Conservation (phyloP, 2,329 filamentous ascomycete genomes). For the Alternaria postmessia region DNA sequence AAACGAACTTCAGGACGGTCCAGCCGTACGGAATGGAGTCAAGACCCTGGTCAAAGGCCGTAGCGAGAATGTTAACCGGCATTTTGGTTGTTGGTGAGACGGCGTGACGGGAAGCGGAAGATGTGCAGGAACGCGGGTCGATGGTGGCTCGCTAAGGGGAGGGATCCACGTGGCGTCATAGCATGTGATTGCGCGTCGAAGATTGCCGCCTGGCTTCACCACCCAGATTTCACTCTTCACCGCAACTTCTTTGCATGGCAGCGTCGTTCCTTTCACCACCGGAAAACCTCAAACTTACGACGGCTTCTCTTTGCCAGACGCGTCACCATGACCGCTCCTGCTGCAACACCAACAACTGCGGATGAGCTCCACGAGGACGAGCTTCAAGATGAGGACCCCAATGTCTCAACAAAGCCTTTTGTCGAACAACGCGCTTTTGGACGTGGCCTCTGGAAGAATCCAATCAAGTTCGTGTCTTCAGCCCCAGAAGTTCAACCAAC, state of each 20-base stretch:
- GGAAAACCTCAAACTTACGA: background rate
- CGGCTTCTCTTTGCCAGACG: background rate
- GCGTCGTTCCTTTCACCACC: slow-evolving; percentile 21
- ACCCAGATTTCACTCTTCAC: slow-evolving; percentile 2
- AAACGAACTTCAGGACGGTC: slow-evolving; percentile 61
- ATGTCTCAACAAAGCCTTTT: slow-evolving; percentile 67
- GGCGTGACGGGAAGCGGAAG: slow-evolving; percentile 23
- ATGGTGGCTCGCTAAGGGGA: slow-evolving; percentile 34
- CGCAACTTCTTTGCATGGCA: slow-evolving; percentile 1
- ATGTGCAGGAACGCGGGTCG: slow-evolving; percentile 33
- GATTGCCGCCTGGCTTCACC: slow-evolving; percentile 20
- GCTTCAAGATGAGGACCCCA: slow-evolving; percentile 51
- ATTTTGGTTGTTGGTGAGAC: slow-evolving; percentile 54
- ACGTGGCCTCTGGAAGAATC: slow-evolving; percentile 68
- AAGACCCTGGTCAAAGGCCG: slow-evolving; percentile 64
- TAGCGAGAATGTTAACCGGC: slow-evolving; percentile 67
- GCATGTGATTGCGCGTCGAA: slow-evolving; percentile 37
- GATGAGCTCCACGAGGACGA: slow-evolving; percentile 27
- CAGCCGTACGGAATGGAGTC: slow-evolving; percentile 63
- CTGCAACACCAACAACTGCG: slow-evolving; percentile 2
- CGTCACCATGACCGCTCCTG: slow-evolving; percentile 18
- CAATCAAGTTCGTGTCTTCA: slow-evolving; percentile 67
- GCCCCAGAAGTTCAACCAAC: slow-evolving; percentile 34
- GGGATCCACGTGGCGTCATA: slow-evolving; percentile 39
- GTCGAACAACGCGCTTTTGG: slow-evolving; percentile 66